Percentiles rank a stretch among this genome's conserved stretches.
These are phyloP conservation scores for Dothideomycetes sp. DNA, from an alignment of 2,329 filamentous ascomycete species.

Conservation along the genomic window DNA sequence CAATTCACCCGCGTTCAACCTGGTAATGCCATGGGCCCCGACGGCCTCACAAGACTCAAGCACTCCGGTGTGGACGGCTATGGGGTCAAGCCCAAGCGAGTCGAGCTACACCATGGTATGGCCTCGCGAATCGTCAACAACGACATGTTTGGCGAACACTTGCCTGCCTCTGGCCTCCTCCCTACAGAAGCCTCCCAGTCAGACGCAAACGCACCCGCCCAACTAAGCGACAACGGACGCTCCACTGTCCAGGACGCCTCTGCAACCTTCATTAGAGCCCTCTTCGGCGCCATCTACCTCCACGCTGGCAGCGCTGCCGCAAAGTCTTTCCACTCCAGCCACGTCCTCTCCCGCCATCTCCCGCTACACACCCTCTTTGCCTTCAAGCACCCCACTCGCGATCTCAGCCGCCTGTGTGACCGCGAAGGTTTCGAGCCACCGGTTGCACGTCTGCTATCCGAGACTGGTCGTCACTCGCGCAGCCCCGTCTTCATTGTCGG, in stretches of 20 bases:
- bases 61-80: constrained; percentile 17
- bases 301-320: constrained; percentile 70
- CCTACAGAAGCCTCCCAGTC: not conserved
- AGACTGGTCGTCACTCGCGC: constrained; percentile 76
- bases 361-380: constrained; percentile 62
- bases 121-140: constrained; percentile 71
- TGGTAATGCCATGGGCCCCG: constrained; percentile 25
- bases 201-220: constrained; percentile 1
- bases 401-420: constrained; percentile 72
- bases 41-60: constrained; percentile 17
- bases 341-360: constrained; percentile 50
- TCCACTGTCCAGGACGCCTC: constrained; percentile 49
- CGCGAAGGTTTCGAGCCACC: constrained; percentile 83
- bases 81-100: not conserved
- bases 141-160: constrained; percentile 70
- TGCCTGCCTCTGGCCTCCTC: constrained; percentile 11
- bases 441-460: constrained; percentile 74
- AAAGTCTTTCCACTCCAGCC: constrained; percentile 71
- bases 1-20: constrained; percentile 55
- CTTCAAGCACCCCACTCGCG: constrained; percentile 73
- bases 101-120: constrained; percentile 47
- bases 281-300: constrained; percentile 75
- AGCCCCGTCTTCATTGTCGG: constrained; percentile 90
- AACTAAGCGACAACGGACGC: constrained; percentile 11
- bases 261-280: constrained; percentile 68